Evolutionary conservation across 225 moss, liverwort and hornwort genomes (phyloP), one percentile per base, ranked within the genome.

Genomic region (Takakia lepidozioides): DNA sequence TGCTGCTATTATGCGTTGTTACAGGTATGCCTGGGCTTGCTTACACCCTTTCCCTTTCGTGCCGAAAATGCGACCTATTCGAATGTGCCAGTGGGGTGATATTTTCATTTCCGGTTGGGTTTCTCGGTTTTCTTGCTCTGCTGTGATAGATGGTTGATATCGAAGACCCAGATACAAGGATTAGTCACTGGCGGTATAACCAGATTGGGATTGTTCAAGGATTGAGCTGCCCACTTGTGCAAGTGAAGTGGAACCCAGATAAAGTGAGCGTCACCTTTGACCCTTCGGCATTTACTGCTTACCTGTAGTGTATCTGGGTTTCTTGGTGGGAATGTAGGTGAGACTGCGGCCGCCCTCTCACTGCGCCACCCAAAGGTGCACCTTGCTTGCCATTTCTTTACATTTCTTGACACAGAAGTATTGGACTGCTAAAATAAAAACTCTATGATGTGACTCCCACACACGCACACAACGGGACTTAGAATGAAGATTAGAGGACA

Each of bases 21-120:
- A 52, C 61, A 78, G 77, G 77, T 78, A 60, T 20, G 48, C 16
- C 11, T n/a, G n/a, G n/a, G n/a, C n/a, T n/a, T n/a, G n/a, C n/a
- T n/a, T n/a, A n/a, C 22, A 18, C 29, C 19, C 18, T 29, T 27
- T 10, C 11, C 18, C 18, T 29, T 49, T 49, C 26, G 5, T 29
- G 14, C n/a, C 8, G 25, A 27, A 13, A n/a, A 14, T 49, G 7
- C 8, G n/a, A 16, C 7, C 7, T 16, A 16, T 4, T 8, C 29
- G 28, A 29, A 48, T 1, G 23, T 26, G 15, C 2, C 29, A 1
- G 19, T 29, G 16, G 2, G 23, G 25, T 15, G 8, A 2, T 24
- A 49, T 10, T 27, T 29, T 27, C 2, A n/a, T n/a, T 29, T 29
- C 26, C 2, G 41, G 6, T 17, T 41, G 6, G 7, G 14, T 20